phyloP scores from a whole-genome alignment of 495 filamentous ascomycete genomes.

The Melanomma pulvis-pyrius region DNA sequence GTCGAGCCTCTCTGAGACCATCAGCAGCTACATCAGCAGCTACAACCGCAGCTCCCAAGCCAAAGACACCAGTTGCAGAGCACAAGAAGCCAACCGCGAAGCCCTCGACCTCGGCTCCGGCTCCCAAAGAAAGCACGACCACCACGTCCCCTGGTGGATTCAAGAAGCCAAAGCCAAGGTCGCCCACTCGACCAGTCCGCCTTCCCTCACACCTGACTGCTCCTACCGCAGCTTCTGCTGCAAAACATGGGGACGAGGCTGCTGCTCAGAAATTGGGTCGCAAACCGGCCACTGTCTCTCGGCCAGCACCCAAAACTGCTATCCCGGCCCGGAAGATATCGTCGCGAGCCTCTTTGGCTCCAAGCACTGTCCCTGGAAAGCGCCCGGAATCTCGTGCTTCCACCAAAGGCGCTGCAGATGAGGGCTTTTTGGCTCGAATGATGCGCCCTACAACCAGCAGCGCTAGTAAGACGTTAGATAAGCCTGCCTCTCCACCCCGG shows the following conservation, averaged over 20 bases:
- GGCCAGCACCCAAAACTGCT: conserved; percentile 35
- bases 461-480: conserved; percentile 75
- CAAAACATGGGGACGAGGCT: conserved; percentile 42
- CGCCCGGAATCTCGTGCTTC: conserved; percentile 50
- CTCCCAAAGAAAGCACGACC: conserved; percentile 37
- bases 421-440: conserved; percentile 86
- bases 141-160: conserved; percentile 35
- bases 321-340: conserved; percentile 33
- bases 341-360: conserved; percentile 28
- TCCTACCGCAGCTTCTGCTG: conserved; percentile 46
- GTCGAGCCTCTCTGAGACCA: conserved; percentile 23
- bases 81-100: conserved; percentile 24
- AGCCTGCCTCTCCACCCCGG: conserved; percentile 46
- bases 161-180: conserved; percentile 42
- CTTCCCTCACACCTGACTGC: conserved; percentile 47
- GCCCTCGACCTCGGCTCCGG: not conserved
- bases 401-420: conserved; percentile 49
- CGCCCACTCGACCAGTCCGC: conserved; percentile 45
- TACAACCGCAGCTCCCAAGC: conserved; percentile 18
- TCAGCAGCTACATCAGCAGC: conserved; percentile 9
- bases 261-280: conserved; percentile 23
- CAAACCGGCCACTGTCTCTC: conserved; percentile 37
- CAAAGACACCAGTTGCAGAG: conserved; percentile 24
- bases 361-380: conserved; percentile 26
- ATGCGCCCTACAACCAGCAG: conserved; percentile 86